Base-by-base conservation (phyloP, 768 basidiomycete species). In the Vishniacozyma victoriae region DNA sequence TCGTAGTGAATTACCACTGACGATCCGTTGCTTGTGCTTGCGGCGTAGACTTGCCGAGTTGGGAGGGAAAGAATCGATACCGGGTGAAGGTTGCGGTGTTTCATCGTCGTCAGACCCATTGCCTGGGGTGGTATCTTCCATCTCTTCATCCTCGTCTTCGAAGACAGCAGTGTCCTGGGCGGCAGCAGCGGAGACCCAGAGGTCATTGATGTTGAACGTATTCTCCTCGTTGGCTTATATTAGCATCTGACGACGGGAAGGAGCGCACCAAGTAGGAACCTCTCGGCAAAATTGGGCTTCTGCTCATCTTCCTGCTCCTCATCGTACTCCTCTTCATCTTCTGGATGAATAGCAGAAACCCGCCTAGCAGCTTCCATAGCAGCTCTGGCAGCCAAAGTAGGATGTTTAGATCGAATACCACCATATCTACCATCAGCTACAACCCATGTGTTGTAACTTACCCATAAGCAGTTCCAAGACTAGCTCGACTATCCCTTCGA, bases 131-230 rank as follows among this genome's bases (percentile, higher is more conserved):
- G 73, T 72, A 1, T 57, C 46, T 11, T 18, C 73, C 75, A 3
- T 46, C 58, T 82, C 80, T 2, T 83, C 82, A 48, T 90, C 83
- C 55, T 91, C 89, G 59, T 86, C 72, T 5, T 72, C 71, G 35
- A 73, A 72, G 2, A 73, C 71, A 2, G 67, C 68, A 5, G 65
- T 85, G 64, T 93, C 91, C 24, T 84, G 88, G 51, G 93, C 95
- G 75, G 93, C 88, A 5, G 93, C 95, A 16, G 92, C 86, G 4
- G 90, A 89, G 43, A 97, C 88, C 95, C 95, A 99, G 18, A 99
- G 76, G 72, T 96, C 93, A 19, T 90, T 87, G 63, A 99, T 87
- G 58, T 85, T 89, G 48, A 88, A 92, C 4, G 91, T 90, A 12
- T 88, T 85, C 59, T 89, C 86, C 72, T 95, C 91, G 71, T 95